Base-by-base conservation (phyloP, 2,329 filamentous ascomycete species). In the Aureobasidium sp. region DNA sequence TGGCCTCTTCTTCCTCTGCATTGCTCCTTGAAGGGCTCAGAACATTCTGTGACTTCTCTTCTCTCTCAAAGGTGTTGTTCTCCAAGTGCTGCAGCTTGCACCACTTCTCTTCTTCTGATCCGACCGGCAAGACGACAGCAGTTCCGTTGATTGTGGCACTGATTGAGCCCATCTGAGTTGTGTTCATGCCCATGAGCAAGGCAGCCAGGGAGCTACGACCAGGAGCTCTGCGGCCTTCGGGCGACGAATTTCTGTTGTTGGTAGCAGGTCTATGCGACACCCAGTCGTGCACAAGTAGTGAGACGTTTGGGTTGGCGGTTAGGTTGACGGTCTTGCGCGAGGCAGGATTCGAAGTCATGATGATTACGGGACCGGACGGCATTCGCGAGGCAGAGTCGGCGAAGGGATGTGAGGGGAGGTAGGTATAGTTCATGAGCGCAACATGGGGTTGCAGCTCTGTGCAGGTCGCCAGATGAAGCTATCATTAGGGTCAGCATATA, bases 351-450 rank as follows among this genome's bases (percentile, higher is more conserved):
- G 89, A 95, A 62, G 94, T 97, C 81, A 97, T 88, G 72, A 97
- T 95, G 66, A 92, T 88, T n/a, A 91, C 75, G 15, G 79, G 78
- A 24, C 71, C 70, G 15, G 67, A 87, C 4, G 71, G 71, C 17
- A 73, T 70, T n/a, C 79, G 76, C 57, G 82, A 72, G 43, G 84
- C 82, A 75, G 86, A 88, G 43, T 86, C 87, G 17, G 89, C 90
- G 64, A 68, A 70, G 3, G 70, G 66, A 62, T 70, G 68, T 26
- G 67, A 66, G 5, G 82, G 86, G 26, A 99, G 88, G 77, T 97
- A 97, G 71, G 94, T 97, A 80, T 97, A 97, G 80, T 96, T 97
- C 94, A 99, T 99, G 67, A 99, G 85, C 41, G 92, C 95, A 67
- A 97, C 90, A 74, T 97, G 91, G 10, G 94, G 94, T 66, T 86